Evolutionary conservation across 768 basidiomycete genomes (phyloP).

Genomic region (Tremella fuciformis): DNA sequence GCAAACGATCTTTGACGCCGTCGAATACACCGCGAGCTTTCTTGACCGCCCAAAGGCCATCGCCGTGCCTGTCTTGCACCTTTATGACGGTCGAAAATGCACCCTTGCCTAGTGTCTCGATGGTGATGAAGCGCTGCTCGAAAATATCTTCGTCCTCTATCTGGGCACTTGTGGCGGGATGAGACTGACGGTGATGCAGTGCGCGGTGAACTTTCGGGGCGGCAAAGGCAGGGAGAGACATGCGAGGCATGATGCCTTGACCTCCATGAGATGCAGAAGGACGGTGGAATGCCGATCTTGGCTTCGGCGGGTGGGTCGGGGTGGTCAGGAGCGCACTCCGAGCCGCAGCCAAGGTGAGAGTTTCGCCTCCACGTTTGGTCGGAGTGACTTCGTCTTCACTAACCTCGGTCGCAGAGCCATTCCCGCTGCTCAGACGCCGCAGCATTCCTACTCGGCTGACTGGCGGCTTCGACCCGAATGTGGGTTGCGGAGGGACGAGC

Average conservation of each 20-base stretch:
- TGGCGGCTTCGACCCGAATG: neutral
- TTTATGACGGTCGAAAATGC: slow-evolving; percentile 89
- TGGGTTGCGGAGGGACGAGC: slow-evolving; percentile 9
- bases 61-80: slow-evolving; percentile 56
- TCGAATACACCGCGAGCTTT: slow-evolving; percentile 81
- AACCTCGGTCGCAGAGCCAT: slow-evolving; percentile 24
- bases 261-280: neutral
- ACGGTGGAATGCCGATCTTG: slow-evolving; percentile 5
- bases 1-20: slow-evolving; percentile 78
- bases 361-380: slow-evolving; percentile 39
- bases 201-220: slow-evolving; percentile 34
- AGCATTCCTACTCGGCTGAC: slow-evolving; percentile 33
- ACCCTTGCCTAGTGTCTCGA: slow-evolving; percentile 82
- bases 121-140: slow-evolving; percentile 75
- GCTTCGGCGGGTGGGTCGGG: slow-evolving; percentile 6
- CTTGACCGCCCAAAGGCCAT: slow-evolving; percentile 76
- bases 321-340: neutral
- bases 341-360: neutral
- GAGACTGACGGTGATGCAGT: slow-evolving; percentile 39
- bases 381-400: slow-evolving; percentile 50
- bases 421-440: slow-evolving; percentile 34
- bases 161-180: slow-evolving; percentile 28
- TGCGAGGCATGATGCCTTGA: slow-evolving; percentile 32
- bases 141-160: slow-evolving; percentile 55
- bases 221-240: slow-evolving; percentile 41